Evolutionary conservation across 495 filamentous ascomycete species (phyloP), one percentile per base, ranked within the genome.

Genomic region (Cenococcum geophilum): DNA sequence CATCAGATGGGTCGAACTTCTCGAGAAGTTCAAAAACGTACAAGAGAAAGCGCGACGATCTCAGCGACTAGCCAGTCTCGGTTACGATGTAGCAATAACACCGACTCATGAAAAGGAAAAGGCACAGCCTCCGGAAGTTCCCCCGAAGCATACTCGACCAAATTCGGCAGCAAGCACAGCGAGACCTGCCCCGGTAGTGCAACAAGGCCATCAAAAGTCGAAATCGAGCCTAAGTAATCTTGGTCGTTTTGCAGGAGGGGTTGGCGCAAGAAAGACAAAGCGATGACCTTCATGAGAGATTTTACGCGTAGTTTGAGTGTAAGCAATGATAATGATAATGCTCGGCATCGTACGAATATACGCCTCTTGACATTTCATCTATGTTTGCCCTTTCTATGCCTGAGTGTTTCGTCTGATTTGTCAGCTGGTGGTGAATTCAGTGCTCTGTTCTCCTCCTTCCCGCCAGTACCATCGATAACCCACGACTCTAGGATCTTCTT

Each of bases 11-110:
- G 81, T 80, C 14, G 95, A 99, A 60, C 81, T 99, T 18, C 82
- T 99, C n/a, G 93, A 97, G 59, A 97, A 96, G 70, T 99, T 97
- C 73, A 88, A 87, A 62, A 78, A 77, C 22, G 90, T 92, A 20
- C 93, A 99, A 69, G 95, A 99, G 60, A 82, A 82, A 34, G 86
- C 89, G 23, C 77, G 85, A 32, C 73, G 82, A 55, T 64, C 78
- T 16, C 78, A 82, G 63, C 74, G 78, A 35, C 32, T 62, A 45
- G 35, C 63, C 59, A 64, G 58, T 23, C 23, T 63, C 20, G 72
- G 64, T 10, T 68, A 69, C 5, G 62, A 68, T 11, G 18, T 45
- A 34, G 59, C 54, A 36, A 59, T 52, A 1, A 55, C 50, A 2
- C 45, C 61, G 32, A 60, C 65, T 14, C 61, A 63, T 55, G 68